These are phyloP conservation scores for Globisporangium lucens DNA, from an alignment of 352 stramenopile species.

Conservation along the genomic window DNA sequence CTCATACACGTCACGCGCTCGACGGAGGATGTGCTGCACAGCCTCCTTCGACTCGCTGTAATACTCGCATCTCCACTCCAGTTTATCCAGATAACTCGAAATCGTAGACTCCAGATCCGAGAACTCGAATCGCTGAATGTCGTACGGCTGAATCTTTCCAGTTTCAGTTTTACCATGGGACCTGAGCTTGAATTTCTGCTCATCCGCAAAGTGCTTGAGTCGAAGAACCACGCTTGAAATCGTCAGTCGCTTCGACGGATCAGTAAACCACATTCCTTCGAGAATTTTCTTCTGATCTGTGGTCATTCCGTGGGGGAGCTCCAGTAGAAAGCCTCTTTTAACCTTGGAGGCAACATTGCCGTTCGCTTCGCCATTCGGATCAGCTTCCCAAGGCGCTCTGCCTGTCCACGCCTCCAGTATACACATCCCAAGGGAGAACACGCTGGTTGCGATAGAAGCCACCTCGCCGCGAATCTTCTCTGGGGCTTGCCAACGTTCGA, in stretches of 20 bases:
- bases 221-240: no score
- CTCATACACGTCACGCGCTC: background rate
- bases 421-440: background rate
- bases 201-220: background rate
- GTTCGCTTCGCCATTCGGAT: no score
- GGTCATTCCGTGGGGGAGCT: no score
- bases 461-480: background rate
- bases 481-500: background rate
- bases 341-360: no score
- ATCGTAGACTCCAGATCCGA: background rate
- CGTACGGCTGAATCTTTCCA: background rate
- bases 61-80: background rate
- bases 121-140: background rate
- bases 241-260: no score
- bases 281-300: no score
- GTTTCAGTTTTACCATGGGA: background rate
- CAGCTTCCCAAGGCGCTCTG: no score
- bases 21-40: background rate
- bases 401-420: background rate
- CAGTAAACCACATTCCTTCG: no score
- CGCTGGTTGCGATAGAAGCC: background rate
- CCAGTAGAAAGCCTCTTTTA: no score
- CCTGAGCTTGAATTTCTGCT: background rate
- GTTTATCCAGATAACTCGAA: background rate
- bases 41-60: background rate